These are phyloP conservation scores for Phialophora chinensis DNA, from an alignment of 2,329 filamentous ascomycete genomes.

Conservation along the genomic window DNA sequence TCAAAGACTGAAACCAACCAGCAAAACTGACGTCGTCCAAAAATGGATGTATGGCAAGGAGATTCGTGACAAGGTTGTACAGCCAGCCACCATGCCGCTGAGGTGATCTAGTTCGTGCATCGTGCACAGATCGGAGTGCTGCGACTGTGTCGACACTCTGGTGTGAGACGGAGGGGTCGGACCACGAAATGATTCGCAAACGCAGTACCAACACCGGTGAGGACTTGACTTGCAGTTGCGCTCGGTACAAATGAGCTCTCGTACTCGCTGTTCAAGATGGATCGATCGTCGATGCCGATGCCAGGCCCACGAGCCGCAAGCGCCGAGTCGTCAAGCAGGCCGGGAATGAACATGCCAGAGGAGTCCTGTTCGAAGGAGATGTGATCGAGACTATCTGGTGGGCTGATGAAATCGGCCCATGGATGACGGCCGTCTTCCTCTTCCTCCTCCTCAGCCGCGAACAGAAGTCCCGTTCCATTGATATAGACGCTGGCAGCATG, in stretches of 20 bases:
- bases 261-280: constrained; percentile 24
- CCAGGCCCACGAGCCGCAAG: constrained; percentile 7
- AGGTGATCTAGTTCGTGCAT: constrained; percentile 13
- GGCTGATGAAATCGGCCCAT: constrained; percentile 15
- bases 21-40: neutral
- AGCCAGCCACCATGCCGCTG: neutral
- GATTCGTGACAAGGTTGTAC: constrained; percentile 1
- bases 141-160: constrained; percentile 18
- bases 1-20: neutral
- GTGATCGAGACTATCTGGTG: constrained; percentile 10
- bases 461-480: neutral
- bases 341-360: constrained; percentile 26
- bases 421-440: constrained; percentile 17
- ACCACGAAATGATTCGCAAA: constrained; percentile 9
- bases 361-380: constrained; percentile 19
- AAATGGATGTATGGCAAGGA: neutral
- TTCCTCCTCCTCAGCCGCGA: neutral
- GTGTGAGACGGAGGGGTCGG: constrained; percentile 10
- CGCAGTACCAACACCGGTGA: constrained; percentile 18
- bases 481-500: neutral
- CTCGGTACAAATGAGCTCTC: constrained; percentile 16
- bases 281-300: constrained; percentile 11
- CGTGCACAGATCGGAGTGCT: constrained; percentile 8
- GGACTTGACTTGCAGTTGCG: constrained; percentile 22
- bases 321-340: constrained; percentile 20